Evolutionary conservation across 2,329 filamentous ascomycete genomes (phyloP).

Genomic region (Aureobasidium mangrovei): DNA sequence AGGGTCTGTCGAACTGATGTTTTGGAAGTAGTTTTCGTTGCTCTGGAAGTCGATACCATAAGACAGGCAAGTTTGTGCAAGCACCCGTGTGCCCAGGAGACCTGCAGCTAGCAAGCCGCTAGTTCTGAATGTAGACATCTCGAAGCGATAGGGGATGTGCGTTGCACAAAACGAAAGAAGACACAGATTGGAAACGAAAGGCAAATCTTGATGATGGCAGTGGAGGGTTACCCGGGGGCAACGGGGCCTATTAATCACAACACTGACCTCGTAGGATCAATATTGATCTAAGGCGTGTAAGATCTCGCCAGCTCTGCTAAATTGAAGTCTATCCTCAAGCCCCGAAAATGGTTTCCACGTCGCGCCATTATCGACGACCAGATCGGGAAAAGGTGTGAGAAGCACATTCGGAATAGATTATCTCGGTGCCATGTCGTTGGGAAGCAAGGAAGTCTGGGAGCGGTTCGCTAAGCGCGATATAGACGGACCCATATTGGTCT

Average conservation of each 20-base stretch:
- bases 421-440: neutral
- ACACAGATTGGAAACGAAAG: neutral
- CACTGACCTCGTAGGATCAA: neutral
- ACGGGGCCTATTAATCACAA: slow-evolving; percentile 1
- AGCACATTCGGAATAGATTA: neutral
- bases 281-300: neutral
- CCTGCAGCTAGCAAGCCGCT: slow-evolving; percentile 2
- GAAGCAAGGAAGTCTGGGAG: neutral
- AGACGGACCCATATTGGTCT: slow-evolving; percentile 6
- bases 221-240: neutral
- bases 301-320: neutral
- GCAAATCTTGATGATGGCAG: neutral
- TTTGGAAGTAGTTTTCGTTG: slow-evolving; percentile 38
- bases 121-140: slow-evolving; percentile 2
- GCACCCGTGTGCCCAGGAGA: neutral
- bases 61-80: slow-evolving; percentile 19
- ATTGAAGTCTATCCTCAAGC: neutral
- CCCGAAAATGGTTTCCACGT: slow-evolving; percentile 1
- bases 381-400: neutral
- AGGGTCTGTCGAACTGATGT: slow-evolving; percentile 31
- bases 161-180: neutral
- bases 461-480: slow-evolving; percentile 10
- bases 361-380: neutral
- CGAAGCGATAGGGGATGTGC: too few species aligned
- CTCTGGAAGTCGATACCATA: slow-evolving; percentile 35